Percentiles rank a stretch among this genome's conserved stretches.
These are phyloP conservation scores for Pisolithus tinctorius DNA, from an alignment of 768 basidiomycete genomes.

Conservation along the genomic window DNA sequence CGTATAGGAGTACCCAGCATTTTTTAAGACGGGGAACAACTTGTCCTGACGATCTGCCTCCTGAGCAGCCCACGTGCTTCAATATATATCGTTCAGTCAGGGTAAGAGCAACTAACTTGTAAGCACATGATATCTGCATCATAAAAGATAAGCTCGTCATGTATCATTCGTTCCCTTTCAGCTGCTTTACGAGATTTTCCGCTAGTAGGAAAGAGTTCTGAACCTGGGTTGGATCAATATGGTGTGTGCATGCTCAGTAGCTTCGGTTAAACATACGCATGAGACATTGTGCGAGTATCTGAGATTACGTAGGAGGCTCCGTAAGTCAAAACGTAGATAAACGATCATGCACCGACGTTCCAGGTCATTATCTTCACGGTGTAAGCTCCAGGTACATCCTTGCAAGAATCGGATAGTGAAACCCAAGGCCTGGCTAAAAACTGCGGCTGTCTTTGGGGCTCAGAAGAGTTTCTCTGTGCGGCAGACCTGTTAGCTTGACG, in stretches of 20 bases:
- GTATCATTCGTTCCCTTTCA: slow-evolving; percentile 70
- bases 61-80: slow-evolving; percentile 31
- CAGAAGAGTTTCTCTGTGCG: slow-evolving; percentile 13
- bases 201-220: slow-evolving; percentile 79
- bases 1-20: slow-evolving; percentile 56
- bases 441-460: slow-evolving; percentile 2
- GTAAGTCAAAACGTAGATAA: not conserved
- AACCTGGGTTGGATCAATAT: slow-evolving; percentile 37
- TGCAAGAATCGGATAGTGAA: slow-evolving; percentile 9
- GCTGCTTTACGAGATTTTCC: slow-evolving; percentile 67
- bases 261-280: slow-evolving; percentile 51
- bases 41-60: slow-evolving; percentile 83
- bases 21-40: slow-evolving; percentile 58
- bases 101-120: slow-evolving; percentile 46
- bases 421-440: slow-evolving; percentile 31
- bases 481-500: slow-evolving; percentile 41
- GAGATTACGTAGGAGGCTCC: slow-evolving; percentile 3
- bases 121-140: slow-evolving; percentile 81
- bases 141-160: slow-evolving; percentile 65
- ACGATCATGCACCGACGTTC: slow-evolving; percentile 55
- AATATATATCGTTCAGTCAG: not conserved
- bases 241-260: not conserved
- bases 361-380: slow-evolving; percentile 63
- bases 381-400: not conserved
- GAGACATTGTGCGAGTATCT: slow-evolving; percentile 75